These are phyloP conservation scores for rapeseed (Brassica napus) DNA, from an alignment of 345 rosid genomes.

Conservation along the genomic window DNA sequence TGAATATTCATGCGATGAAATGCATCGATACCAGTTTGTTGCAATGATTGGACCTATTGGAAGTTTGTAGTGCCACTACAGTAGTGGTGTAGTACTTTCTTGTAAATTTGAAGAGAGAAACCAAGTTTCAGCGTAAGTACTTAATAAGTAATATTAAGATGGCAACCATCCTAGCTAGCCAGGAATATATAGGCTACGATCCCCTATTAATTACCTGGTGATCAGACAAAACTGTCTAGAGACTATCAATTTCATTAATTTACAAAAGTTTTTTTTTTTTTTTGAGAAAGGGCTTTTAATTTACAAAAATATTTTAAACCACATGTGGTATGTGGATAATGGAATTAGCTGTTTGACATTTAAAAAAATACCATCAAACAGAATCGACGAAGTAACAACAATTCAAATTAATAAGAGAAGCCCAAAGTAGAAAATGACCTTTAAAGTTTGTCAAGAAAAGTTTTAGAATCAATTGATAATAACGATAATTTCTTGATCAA, in stretches of 20 bases:
- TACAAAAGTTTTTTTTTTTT: too few species aligned
- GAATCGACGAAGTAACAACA: not conserved
- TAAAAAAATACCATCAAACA: not conserved
- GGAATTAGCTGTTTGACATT: not conserved
- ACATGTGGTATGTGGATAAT: not conserved
- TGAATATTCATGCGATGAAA: not conserved
- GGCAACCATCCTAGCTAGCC: not conserved
- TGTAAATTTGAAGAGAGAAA: not conserved
- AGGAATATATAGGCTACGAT: not conserved
- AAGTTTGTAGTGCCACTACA: not conserved
- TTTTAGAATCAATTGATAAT: not conserved
- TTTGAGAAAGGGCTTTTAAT: too few species aligned
- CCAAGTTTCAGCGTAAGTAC: conserved; percentile 1
- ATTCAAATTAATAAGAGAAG: not conserved
- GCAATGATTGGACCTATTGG: not conserved
- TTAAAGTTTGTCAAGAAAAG: not conserved
- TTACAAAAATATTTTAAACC: too few species aligned
- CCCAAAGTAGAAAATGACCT: conserved; percentile 1
- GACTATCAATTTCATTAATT: too few species aligned
- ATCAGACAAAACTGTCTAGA: not conserved
- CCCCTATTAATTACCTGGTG: not conserved
- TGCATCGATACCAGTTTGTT: not conserved
- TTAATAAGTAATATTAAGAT: not conserved
- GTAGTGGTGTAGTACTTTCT: not conserved
- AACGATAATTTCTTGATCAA: conserved; percentile 15